Conservation (phyloP, 331 rosid species). For the Acacia pycnantha region DNA sequence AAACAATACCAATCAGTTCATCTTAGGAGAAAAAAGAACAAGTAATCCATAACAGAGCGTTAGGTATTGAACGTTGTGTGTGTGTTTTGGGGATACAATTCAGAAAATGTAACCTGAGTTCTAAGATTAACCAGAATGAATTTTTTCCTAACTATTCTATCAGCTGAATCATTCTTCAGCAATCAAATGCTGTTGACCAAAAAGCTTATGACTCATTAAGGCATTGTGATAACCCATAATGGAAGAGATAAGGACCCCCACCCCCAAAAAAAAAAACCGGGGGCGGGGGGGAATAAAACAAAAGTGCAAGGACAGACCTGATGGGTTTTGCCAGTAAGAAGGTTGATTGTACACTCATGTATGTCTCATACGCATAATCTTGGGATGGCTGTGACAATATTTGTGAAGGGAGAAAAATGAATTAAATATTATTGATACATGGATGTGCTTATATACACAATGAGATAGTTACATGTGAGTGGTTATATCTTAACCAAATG, state of each 20-base stretch:
- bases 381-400: slow-evolving; percentile 16
- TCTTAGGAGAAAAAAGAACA: neutral
- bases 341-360: slow-evolving; percentile 91
- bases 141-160: neutral
- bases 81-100: neutral
- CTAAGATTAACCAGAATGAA: neutral
- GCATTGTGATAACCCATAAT: neutral
- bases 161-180: slow-evolving; percentile 11
- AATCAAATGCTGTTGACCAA: neutral
- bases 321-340: slow-evolving; percentile 90
- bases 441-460: no score
- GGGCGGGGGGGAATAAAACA: neutral
- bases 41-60: slow-evolving; percentile 12
- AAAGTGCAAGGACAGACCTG: slow-evolving; percentile 53
- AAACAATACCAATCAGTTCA: slow-evolving; percentile 16
- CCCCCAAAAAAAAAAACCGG: no score
- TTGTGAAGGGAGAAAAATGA: no score
- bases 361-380: slow-evolving; percentile 68
- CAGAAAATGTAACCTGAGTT: neutral
- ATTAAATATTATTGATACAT: no score
- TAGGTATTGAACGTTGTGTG: neutral
- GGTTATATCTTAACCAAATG: no score
- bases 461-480: no score
- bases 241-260: neutral
- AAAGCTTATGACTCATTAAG: no score